phyloP scores from a whole-genome alignment of 352 stramenopile genomes.

The Pythium vanterpoolii region DNA sequence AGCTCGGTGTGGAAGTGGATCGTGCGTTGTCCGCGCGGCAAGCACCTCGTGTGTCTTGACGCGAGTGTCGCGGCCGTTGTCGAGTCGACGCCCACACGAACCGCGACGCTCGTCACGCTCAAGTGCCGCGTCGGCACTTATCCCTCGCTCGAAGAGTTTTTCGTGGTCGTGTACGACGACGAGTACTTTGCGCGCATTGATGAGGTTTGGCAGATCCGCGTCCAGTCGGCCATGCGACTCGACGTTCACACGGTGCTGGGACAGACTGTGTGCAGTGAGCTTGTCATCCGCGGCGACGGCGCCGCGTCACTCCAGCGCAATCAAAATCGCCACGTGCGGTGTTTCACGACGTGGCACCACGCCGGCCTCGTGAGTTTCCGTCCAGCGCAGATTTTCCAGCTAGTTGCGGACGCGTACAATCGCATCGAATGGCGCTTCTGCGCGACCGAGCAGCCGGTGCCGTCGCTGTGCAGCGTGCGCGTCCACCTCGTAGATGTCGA shows the following conservation, averaged over 20 bases:
- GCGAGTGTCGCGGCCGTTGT: constrained; percentile 46
- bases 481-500: constrained; percentile 90
- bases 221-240: constrained; percentile 74
- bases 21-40: constrained; percentile 39
- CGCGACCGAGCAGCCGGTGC: constrained; percentile 34
- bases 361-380: constrained; percentile 62
- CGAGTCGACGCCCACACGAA: constrained; percentile 17
- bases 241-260: constrained; percentile 87
- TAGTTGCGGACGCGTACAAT: constrained; percentile 90
- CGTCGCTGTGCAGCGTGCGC: constrained; percentile 39
- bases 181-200: constrained; percentile 72
- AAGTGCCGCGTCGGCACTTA: constrained; percentile 88
- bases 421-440: constrained; percentile 82
- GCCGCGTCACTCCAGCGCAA: constrained; percentile 9
- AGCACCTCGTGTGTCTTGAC: constrained; percentile 71
- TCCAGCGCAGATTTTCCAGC: constrained; percentile 76
- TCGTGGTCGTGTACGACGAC: constrained; percentile 89
- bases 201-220: constrained; percentile 82
- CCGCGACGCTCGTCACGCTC: constrained; percentile 39
- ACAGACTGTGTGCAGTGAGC: constrained; percentile 79
- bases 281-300: constrained; percentile 87
- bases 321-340: constrained; percentile 36
- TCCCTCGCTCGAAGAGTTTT: constrained; percentile 87
- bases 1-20: constrained; percentile 61
- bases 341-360: constrained; percentile 49